phyloP scores from a whole-genome alignment of 164 flowering plant genomes.

The Berberis vulgaris region DNA sequence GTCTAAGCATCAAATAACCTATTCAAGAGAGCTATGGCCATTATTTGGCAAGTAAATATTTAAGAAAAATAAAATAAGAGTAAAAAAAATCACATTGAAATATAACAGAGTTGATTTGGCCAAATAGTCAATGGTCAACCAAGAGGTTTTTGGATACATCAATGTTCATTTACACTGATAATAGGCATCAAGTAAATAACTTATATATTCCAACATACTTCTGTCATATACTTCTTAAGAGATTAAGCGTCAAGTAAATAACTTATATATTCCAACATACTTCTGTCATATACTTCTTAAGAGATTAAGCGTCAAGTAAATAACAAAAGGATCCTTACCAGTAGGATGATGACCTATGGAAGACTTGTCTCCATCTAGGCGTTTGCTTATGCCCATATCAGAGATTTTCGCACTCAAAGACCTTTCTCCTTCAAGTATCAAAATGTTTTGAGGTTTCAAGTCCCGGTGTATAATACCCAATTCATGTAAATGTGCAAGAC shows the following conservation, averaged over 20 bases:
- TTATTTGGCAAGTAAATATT: no score
- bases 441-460: constrained; percentile 77
- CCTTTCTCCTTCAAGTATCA: constrained; percentile 35
- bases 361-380: constrained; percentile 44
- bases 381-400: constrained; percentile 87
- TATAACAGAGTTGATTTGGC: no score
- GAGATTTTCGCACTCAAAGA: constrained; percentile 62
- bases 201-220: not conserved
- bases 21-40: no score
- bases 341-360: constrained; percentile 51
- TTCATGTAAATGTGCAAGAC: constrained; percentile 75
- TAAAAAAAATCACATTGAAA: no score
- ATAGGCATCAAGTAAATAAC: no score
- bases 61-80: no score
- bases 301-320: not conserved
- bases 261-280: not conserved
- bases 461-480: constrained; percentile 76
- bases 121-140: no score
- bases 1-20: no score
- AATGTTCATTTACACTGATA: no score
- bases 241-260: no score
- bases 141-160: no score
- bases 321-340: constrained; percentile 27
- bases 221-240: not conserved
- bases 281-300: not conserved